A percentile compares a stretch with the other conserved stretches of the same genome.
Conservation (phyloP, 805 yeast species). For the Candida sanyiensis region DNA sequence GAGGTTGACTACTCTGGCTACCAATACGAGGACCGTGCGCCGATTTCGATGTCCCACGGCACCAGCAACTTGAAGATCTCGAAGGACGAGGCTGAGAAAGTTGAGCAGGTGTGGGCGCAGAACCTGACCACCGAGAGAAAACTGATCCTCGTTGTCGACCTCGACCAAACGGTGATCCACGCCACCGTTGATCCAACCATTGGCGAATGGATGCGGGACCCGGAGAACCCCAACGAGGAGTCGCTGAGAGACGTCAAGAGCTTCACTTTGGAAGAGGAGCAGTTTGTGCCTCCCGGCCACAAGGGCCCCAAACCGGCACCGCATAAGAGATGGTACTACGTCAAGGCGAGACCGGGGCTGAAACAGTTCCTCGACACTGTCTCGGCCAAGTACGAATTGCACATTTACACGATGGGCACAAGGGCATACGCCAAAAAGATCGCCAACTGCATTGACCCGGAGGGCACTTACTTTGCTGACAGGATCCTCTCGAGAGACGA, state of each 20-base stretch:
- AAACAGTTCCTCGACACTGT: slow-evolving; percentile 62
- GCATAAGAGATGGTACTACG: slow-evolving; percentile 73
- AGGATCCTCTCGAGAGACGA: slow-evolving; percentile 90
- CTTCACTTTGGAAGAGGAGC: slow-evolving; percentile 74
- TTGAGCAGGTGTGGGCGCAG: slow-evolving; percentile 63
- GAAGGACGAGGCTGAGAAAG: slow-evolving; percentile 76
- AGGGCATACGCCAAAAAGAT: slow-evolving; percentile 86
- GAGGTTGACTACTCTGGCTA: slow-evolving; percentile 71
- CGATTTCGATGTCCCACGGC: slow-evolving; percentile 85
- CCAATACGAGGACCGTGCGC: slow-evolving; percentile 58
- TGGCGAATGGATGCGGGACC: slow-evolving; percentile 91
- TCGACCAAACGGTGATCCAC: slow-evolving; percentile 96
- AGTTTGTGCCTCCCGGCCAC: slow-evolving; percentile 50
- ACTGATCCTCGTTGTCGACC: slow-evolving; percentile 86
- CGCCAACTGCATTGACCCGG: slow-evolving; percentile 88
- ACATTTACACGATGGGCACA: slow-evolving; percentile 97
- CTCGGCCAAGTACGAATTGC: slow-evolving; percentile 72
- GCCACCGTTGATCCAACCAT: slow-evolving; percentile 98
- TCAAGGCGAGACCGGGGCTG: slow-evolving; percentile 86
- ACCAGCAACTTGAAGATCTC: slow-evolving; percentile 80
- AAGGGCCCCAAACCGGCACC: slow-evolving; percentile 56
- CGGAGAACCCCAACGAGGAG: slow-evolving; percentile 75
- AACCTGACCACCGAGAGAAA: slow-evolving; percentile 57
- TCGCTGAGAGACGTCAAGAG: slow-evolving; percentile 76
- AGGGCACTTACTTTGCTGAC: slow-evolving; percentile 81